A percentile compares a stretch with the other conserved stretches of the same genome.
Evolutionary conservation across 805 yeast species (phyloP).

Genomic region (Zygosaccharomyces siamensis): DNA sequence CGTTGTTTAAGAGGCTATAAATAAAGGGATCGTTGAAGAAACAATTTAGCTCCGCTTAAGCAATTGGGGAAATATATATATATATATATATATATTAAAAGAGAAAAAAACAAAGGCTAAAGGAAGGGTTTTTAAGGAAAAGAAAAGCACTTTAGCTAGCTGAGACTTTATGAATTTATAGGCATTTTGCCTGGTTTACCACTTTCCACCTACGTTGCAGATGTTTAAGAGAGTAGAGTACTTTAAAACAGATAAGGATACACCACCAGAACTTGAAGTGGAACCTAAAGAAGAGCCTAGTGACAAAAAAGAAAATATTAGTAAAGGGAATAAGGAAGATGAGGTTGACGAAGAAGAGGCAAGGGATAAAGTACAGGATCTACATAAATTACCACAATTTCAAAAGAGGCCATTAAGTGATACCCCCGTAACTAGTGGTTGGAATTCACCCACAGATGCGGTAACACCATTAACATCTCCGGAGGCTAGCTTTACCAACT

Average conservation of each 20-base stretch:
- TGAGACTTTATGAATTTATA: neutral
- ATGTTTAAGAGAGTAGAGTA: constrained; percentile 23
- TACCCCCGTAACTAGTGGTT: constrained; percentile 60
- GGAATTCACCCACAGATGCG: constrained; percentile 47
- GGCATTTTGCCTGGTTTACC: neutral
- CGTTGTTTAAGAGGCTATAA: neutral
- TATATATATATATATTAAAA: too few species aligned
- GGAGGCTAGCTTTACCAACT: constrained; percentile 20
- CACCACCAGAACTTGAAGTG: constrained; percentile 23
- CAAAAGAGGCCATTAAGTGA: constrained; percentile 70
- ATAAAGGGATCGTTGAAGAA: neutral
- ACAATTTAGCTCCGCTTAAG: neutral
- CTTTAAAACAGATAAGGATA: constrained; percentile 17
- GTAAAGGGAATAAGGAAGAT: neutral
- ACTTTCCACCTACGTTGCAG: neutral
- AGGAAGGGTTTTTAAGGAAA: neutral
- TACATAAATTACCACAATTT: constrained; percentile 44
- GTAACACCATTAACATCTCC: constrained; percentile 32
- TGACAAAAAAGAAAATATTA: constrained; percentile 2
- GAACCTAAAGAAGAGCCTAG: constrained; percentile 15
- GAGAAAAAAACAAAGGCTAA: neutral
- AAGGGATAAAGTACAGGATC: neutral
- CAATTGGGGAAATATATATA: neutral
- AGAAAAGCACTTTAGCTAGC: neutral
- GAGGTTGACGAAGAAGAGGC: constrained; percentile 1